Evolutionary conservation across 208 protist genomes (phyloP).

Genomic region (Trypanosoma lewisi): DNA sequence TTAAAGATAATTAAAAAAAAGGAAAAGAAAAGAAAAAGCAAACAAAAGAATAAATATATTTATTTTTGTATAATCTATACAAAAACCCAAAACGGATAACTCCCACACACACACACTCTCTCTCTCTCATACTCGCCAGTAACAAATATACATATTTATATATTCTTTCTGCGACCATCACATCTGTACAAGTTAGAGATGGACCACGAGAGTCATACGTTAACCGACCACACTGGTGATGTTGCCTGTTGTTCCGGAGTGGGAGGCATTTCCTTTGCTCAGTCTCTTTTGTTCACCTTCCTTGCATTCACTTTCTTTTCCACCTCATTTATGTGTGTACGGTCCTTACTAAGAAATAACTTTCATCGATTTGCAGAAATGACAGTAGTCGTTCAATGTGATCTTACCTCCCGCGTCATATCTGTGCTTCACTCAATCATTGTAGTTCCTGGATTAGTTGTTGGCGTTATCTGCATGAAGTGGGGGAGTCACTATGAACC

Average conservation of each 20-base stretch:
- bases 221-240: neutral
- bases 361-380: conserved; percentile 34
- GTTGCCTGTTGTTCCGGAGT: conserved; percentile 1
- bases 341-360: conserved; percentile 30
- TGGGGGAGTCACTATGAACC: conserved; percentile 39
- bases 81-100: too few relatives aligned
- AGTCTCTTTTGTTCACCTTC: conserved; percentile 10
- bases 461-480: conserved; percentile 32
- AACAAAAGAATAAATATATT: too few relatives aligned
- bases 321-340: conserved; percentile 25
- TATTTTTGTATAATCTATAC: too few relatives aligned
- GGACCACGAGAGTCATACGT: too few relatives aligned
- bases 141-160: neutral
- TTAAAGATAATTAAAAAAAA: too few relatives aligned
- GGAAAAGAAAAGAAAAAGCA: neutral
- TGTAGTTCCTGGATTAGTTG: conserved; percentile 34
- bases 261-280: neutral
- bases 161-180: too few relatives aligned
- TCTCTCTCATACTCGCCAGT: neutral
- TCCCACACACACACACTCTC: too few relatives aligned
- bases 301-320: conserved; percentile 34
- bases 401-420: conserved; percentile 40
- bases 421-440: conserved; percentile 42
- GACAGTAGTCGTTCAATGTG: conserved; percentile 20
- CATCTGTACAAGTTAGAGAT: neutral